These are phyloP conservation scores for Aspergillus cavernicola DNA, from an alignment of 495 filamentous ascomycete genomes.

Conservation along the genomic window DNA sequence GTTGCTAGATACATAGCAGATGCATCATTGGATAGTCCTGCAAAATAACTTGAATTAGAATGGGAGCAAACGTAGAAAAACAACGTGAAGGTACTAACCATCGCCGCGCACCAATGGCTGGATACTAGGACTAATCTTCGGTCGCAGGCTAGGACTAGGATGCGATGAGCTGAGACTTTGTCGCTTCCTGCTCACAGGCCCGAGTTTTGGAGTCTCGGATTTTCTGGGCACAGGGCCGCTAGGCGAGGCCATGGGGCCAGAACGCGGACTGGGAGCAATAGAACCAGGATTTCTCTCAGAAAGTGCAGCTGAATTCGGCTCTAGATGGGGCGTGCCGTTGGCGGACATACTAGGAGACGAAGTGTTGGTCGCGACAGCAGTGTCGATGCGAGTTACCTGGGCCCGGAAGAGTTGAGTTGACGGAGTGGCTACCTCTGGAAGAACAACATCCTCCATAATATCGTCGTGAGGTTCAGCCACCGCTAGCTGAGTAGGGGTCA, in stretches of 20 bases:
- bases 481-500: slow-evolving; percentile 22
- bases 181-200: slow-evolving; percentile 55
- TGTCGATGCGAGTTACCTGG: slow-evolving; percentile 43
- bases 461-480: slow-evolving; percentile 45
- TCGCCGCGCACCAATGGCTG: slow-evolving; percentile 82
- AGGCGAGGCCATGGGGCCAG: slow-evolving; percentile 42
- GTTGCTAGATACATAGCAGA: slow-evolving; percentile 84
- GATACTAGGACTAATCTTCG: slow-evolving; percentile 91
- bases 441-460: slow-evolving; percentile 61
- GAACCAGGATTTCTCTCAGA: slow-evolving; percentile 21
- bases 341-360: slow-evolving; percentile 29
- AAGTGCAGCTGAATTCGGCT: slow-evolving; percentile 23
- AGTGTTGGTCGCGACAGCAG: slow-evolving; percentile 27
- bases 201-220: slow-evolving; percentile 34
- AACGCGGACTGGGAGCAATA: slow-evolving; percentile 34
- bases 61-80: not conserved
- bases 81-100: slow-evolving; percentile 43
- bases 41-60: slow-evolving; percentile 8
- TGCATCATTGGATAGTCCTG: slow-evolving; percentile 57
- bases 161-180: slow-evolving; percentile 72
- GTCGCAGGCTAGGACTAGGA: slow-evolving; percentile 76
- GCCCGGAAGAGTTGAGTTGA: slow-evolving; percentile 27
- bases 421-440: slow-evolving; percentile 58
- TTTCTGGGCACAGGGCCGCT: slow-evolving; percentile 39
- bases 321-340: slow-evolving; percentile 28